phyloP scores from a whole-genome alignment of 75 land plant genomes.

The Sequoia sempervirens region DNA sequence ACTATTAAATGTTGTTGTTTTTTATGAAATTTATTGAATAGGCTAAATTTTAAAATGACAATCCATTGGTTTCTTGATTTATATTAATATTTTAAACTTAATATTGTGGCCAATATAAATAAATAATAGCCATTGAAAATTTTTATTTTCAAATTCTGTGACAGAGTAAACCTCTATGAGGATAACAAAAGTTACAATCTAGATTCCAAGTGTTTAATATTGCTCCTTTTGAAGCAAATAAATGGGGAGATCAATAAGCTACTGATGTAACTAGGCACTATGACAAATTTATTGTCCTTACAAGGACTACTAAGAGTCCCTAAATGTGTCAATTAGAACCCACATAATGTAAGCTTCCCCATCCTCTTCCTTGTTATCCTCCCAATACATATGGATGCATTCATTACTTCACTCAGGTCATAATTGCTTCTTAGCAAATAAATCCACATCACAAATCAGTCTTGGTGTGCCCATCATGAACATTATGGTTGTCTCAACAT shows the following conservation, averaged over 20 bases:
- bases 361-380: not conserved
- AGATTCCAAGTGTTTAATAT: too few relatives aligned
- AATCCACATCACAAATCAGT: not conserved
- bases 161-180: too few relatives aligned
- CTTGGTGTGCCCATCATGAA: not conserved
- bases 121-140: too few relatives aligned
- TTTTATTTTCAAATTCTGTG: too few relatives aligned
- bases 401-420: not conserved
- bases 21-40: too few relatives aligned
- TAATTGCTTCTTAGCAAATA: not conserved
- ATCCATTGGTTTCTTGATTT: too few relatives aligned
- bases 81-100: too few relatives aligned
- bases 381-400: not conserved
- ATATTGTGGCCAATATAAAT: too few relatives aligned
- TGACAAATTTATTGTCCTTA: not conserved
- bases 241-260: not conserved
- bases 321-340: not conserved
- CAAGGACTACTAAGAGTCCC: not conserved
- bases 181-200: too few relatives aligned
- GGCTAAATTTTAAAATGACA: too few relatives aligned
- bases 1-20: too few relatives aligned
- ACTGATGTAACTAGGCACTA: not conserved
- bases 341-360: not conserved
- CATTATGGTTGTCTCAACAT: not conserved
- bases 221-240: not conserved